A percentile compares a stretch with the other conserved stretches of the same genome.
phyloP scores from a whole-genome alignment of 305 asterid genomes.

The Rubia occidens region DNA sequence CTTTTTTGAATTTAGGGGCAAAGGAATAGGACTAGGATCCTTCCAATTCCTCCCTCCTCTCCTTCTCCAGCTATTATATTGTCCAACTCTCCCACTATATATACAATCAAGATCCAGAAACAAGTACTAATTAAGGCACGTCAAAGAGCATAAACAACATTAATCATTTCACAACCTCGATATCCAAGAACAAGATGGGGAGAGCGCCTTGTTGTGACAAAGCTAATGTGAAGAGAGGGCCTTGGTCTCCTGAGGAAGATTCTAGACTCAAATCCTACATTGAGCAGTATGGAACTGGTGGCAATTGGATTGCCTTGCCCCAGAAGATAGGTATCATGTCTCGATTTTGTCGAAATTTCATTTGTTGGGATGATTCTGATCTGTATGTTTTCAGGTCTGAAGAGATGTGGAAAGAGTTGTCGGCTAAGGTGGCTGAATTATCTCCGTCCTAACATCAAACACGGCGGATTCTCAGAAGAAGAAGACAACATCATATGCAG shows the following conservation, averaged over 20 bases:
- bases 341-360: not conserved
- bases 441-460: conserved; percentile 69
- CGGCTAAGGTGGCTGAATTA: conserved; percentile 72
- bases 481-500: conserved; percentile 64
- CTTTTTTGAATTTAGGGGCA: conserved; percentile 25
- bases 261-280: conserved; percentile 58
- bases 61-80: conserved; percentile 44
- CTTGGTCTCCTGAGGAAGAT: conserved; percentile 78
- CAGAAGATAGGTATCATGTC: conserved; percentile 41
- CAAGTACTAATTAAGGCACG: not conserved
- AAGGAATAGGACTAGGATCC: conserved; percentile 7
- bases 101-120: not conserved
- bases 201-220: conserved; percentile 90
- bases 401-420: conserved; percentile 85
- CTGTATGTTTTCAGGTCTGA: conserved; percentile 53
- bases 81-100: conserved; percentile 13
- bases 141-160: not conserved
- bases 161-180: not conserved
- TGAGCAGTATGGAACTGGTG: conserved; percentile 52
- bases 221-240: conserved; percentile 68
- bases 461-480: conserved; percentile 63
- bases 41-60: conserved; percentile 21
- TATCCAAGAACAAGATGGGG: conserved; percentile 33
- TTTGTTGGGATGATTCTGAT: not conserved
- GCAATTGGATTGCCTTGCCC: conserved; percentile 75